phyloP scores from a whole-genome alignment of 2,329 filamentous ascomycete genomes.

The Acrocalymma vagum region DNA sequence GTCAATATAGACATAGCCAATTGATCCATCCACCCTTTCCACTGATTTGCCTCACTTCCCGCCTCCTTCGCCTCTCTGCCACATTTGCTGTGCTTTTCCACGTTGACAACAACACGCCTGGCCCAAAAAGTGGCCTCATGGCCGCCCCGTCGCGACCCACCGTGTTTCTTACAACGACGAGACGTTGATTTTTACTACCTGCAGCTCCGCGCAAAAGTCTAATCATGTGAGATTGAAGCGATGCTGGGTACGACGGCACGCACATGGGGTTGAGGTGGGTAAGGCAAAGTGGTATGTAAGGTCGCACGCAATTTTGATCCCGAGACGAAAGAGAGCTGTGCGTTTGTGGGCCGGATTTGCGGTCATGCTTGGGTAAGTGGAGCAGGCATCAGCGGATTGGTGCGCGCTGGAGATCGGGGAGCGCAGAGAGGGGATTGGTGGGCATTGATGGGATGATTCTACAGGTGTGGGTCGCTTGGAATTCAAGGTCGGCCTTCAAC shows the following conservation, averaged over 20 bases:
- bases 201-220: conserved; percentile 43
- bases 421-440: no score
- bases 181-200: conserved; percentile 53
- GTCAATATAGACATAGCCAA: conserved; percentile 40
- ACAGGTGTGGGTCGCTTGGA: no score
- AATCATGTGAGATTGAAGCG: conserved; percentile 50
- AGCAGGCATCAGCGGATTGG: conserved; percentile 25
- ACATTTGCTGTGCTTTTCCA: conserved; percentile 22
- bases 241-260: conserved; percentile 49
- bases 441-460: conserved; percentile 14
- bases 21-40: conserved; percentile 33
- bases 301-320: conserved; percentile 51
- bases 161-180: conserved; percentile 23
- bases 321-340: conserved; percentile 45
- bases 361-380: conserved; percentile 31
- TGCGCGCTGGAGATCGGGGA: conserved; percentile 20
- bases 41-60: conserved; percentile 28
- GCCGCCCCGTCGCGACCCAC: conserved; percentile 13
- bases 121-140: conserved; percentile 23
- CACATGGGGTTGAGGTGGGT: conserved; percentile 41
- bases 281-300: conserved; percentile 24
- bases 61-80: conserved; percentile 20
- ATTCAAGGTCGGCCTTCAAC: conserved; percentile 27
- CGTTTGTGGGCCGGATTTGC: conserved; percentile 44
- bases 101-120: conserved; percentile 26